Evolutionary conservation across 495 filamentous ascomycete species (phyloP), one percentile per base, ranked within the genome.

Genomic region (Barbatosphaeria neglecta): DNA sequence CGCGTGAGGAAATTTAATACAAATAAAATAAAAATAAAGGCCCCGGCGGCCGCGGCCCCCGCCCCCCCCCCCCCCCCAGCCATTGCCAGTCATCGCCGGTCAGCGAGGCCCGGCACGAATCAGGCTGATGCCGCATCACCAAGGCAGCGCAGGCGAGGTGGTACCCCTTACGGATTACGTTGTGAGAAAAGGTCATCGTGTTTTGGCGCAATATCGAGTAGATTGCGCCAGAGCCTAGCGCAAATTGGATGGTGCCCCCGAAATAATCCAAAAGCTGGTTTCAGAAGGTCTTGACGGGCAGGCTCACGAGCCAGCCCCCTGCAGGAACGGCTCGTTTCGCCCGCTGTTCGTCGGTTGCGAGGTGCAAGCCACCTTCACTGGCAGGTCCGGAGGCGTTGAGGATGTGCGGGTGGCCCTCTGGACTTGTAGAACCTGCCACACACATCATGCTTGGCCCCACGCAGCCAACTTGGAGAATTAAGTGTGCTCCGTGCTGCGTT

Each of bases 221-320:
- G 11, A 41, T 41, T 41, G 22, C 39, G 39, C n/a, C 39, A 41
- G 39, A 41, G 39, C 39, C 39, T 41, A 41, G 39, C n/a, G 39
- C 20, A 41, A 41, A 41, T 41, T 35, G 13, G 31, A 35, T n/a
- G 31, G 31, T n/a, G 31, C 13, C 31, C 16, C 16, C 6, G 11
- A 35, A 15, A 4, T 35, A 11, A n/a, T n/a, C 16, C 13, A n/a
- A 16, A 35, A 35, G 7, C 31, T 35, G 31, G 31, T 35, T 35
- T 35, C 31, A 35, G 31, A 35, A 35, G 11, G 31, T 35, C 31
- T 35, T n/a, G 31, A 35, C 9, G 31, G 13, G 2, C n/a, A n/a
- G 16, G 13, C 31, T 35, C 31, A 35, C 31, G 3, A 35, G 16
- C 31, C n/a, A 35, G 31, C 13, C 31, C 31, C 31, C 31, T 35